These are phyloP conservation scores for Petrea volubilis DNA, from an alignment of 257 asterid genomes.

Conservation along the genomic window DNA sequence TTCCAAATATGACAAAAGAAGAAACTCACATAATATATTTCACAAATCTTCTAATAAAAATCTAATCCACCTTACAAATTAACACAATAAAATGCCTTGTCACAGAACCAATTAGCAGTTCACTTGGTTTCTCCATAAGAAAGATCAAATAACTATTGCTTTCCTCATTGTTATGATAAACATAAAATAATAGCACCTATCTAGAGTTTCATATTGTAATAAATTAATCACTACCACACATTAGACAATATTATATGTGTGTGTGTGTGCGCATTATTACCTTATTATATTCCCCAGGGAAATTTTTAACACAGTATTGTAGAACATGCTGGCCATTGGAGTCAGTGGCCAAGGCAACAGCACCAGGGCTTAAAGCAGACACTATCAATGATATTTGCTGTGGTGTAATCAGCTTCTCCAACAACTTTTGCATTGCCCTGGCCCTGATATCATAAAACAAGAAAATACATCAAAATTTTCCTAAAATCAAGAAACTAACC, in stretches of 20 bases:
- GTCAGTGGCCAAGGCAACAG: constrained; percentile 54
- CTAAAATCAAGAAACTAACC: background rate
- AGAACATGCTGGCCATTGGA: constrained; percentile 71
- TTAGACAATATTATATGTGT: background rate
- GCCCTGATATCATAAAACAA: constrained; percentile 40
- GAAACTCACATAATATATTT: background rate
- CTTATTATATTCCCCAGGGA: constrained; percentile 58
- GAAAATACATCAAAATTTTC: background rate
- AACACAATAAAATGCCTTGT: background rate
- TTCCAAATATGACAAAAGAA: background rate
- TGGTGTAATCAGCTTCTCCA: constrained; percentile 56
- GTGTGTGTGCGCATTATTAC: too few species aligned
- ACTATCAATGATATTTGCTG: constrained; percentile 52
- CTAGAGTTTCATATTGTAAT: background rate
- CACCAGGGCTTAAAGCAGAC: constrained; percentile 44
- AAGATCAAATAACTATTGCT: background rate
- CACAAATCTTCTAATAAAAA: background rate
- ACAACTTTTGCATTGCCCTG: constrained; percentile 46
- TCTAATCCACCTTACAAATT: background rate
- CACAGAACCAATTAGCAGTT: background rate
- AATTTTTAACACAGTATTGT: constrained; percentile 46
- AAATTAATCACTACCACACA: background rate
- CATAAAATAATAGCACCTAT: background rate
- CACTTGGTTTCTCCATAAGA: background rate
- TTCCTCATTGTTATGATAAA: background rate